Conservation (phyloP, 805 yeast species). For the Lipomyces mesembrius region DNA sequence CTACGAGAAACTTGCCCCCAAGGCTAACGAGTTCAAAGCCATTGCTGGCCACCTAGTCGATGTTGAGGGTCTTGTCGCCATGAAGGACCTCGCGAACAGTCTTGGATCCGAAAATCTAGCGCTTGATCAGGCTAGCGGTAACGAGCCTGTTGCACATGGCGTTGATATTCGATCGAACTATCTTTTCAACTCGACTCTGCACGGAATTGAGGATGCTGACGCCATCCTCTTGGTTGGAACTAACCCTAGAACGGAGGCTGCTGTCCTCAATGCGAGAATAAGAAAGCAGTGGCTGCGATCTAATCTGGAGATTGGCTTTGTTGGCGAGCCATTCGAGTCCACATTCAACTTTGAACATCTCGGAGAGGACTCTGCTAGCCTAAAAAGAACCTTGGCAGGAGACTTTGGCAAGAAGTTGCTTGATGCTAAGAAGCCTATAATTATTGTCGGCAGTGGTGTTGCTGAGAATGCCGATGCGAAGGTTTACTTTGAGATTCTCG, state of each 20-base stretch:
- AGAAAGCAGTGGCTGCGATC: conserved; percentile 79
- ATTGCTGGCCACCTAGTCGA: conserved; percentile 81
- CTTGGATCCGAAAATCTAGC: conserved; percentile 82
- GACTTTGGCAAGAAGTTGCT: conserved; percentile 69
- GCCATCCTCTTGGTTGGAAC: conserved; percentile 80
- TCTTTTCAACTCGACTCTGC: conserved; percentile 76
- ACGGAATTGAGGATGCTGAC: conserved; percentile 82
- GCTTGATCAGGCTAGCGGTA: conserved; percentile 64
- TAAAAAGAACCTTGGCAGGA: conserved; percentile 66
- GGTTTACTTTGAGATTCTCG: conserved; percentile 62
- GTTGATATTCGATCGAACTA: conserved; percentile 78
- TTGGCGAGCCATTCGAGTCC: conserved; percentile 78
- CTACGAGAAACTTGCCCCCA: conserved; percentile 58
- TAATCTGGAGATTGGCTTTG: conserved; percentile 64
- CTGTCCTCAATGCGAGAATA: conserved; percentile 81
- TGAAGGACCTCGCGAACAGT: conserved; percentile 76
- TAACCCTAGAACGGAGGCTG: conserved; percentile 88
- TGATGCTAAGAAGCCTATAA: conserved; percentile 72
- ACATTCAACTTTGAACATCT: conserved; percentile 69
- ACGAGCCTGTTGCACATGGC: conserved; percentile 64
- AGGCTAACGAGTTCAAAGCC: conserved; percentile 75
- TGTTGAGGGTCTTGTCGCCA: conserved; percentile 79
- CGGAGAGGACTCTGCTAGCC: conserved; percentile 63
- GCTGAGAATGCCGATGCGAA: conserved; percentile 67
- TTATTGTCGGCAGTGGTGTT: conserved; percentile 80